Percentiles rank a stretch among this genome's conserved stretches.
These are phyloP conservation scores for Isatis tinctoria DNA, from an alignment of 345 rosid species.

Conservation along the genomic window DNA sequence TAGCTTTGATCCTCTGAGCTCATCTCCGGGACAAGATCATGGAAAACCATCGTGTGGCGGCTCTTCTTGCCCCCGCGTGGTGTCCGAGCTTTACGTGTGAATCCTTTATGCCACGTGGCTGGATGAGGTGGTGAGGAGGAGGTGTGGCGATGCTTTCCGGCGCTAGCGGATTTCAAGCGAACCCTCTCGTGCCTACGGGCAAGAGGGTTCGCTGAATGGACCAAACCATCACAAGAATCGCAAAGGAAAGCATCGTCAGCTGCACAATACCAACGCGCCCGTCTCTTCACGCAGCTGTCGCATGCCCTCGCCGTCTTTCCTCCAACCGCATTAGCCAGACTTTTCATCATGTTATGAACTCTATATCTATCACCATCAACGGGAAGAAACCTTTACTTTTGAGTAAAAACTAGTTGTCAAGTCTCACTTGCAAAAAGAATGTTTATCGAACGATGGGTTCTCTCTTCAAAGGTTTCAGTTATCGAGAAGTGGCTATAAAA, in stretches of 20 bases:
- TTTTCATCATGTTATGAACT: slow-evolving; percentile 35
- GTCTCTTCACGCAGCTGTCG: slow-evolving; percentile 66
- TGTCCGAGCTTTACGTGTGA: slow-evolving; percentile 74
- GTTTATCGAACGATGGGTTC: background rate
- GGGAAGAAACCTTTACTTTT: background rate
- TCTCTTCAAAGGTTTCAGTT: slow-evolving; percentile 10
- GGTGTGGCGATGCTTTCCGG: background rate
- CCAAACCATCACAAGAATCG: slow-evolving; percentile 72
- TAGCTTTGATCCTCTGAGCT: slow-evolving; percentile 51
- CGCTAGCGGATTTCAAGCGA: slow-evolving; percentile 50
- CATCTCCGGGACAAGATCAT: slow-evolving; percentile 66
- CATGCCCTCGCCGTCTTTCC: slow-evolving; percentile 91
- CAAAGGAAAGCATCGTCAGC: slow-evolving; percentile 97
- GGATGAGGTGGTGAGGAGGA: slow-evolving; percentile 28
- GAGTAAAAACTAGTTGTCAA: background rate
- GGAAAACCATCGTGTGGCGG: slow-evolving; percentile 14
- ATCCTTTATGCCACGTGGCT: slow-evolving; percentile 67
- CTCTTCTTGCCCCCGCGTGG: slow-evolving; percentile 50
- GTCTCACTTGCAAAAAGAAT: slow-evolving; percentile 17
- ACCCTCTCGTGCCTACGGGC: slow-evolving; percentile 81
- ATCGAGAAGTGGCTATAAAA: slow-evolving; percentile 9
- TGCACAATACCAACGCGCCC: slow-evolving; percentile 92
- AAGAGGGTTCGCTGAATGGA: slow-evolving; percentile 81
- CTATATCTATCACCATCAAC: slow-evolving; percentile 20
- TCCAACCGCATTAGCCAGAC: slow-evolving; percentile 54